Evolutionary conservation across 2,329 filamentous ascomycete species (phyloP).

Genomic region (Zarea fungicola): DNA sequence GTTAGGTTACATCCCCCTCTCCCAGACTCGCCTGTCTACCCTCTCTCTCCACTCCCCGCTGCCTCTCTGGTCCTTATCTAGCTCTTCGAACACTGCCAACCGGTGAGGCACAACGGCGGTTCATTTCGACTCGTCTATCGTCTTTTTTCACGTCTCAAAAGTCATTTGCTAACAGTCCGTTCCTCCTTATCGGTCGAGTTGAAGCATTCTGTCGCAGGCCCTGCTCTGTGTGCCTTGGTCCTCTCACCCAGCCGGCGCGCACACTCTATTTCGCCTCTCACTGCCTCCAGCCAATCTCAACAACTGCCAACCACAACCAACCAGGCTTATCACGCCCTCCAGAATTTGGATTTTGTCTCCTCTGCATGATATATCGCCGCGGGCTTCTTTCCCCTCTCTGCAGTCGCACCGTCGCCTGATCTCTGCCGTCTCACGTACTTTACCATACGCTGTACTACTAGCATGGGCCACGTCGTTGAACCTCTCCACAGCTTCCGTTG

Average conservation of each 20-base stretch:
- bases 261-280: neutral
- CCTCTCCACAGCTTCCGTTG: constrained; percentile 1
- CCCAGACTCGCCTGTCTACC: constrained; percentile 11
- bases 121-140: constrained; percentile 2
- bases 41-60: constrained; percentile 15
- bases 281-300: constrained; percentile 3
- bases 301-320: neutral
- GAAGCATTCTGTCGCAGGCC: neutral
- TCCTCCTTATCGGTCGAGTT: neutral
- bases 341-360: neutral
- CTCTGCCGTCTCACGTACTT: neutral
- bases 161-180: neutral
- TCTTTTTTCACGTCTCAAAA: neutral
- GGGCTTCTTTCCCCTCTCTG: neutral
- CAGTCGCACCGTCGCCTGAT: neutral
- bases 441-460: neutral
- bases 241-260: neutral
- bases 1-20: constrained; percentile 20
- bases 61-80: constrained; percentile 13
- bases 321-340: neutral
- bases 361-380: neutral
- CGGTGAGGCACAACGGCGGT: constrained; percentile 8
- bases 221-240: constrained; percentile 3
- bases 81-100: neutral
- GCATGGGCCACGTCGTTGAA: constrained; percentile 8